A percentile compares a stretch with the other conserved stretches of the same genome.
Evolutionary conservation across 148 eudicot species (phyloP).

Genomic region (Rhododendron ferrugineum): DNA sequence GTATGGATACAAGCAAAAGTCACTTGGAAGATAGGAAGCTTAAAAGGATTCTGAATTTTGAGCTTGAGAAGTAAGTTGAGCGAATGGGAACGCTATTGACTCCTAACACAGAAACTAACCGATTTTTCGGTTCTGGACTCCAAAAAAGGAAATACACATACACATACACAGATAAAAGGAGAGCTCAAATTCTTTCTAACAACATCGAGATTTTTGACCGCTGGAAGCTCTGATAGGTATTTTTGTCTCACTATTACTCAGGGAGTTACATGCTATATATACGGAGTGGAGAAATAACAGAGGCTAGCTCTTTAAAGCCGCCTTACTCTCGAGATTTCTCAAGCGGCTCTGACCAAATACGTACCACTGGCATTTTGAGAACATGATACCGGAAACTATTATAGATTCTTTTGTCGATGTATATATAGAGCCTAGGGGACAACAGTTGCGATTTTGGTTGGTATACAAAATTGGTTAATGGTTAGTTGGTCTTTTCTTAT

Average conservation of each 20-base stretch:
- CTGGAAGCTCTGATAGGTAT: not conserved
- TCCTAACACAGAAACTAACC: not conserved
- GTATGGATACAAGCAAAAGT: conserved; percentile 77
- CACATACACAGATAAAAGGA: not conserved
- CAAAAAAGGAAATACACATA: not conserved
- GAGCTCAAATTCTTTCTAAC: conserved; percentile 3
- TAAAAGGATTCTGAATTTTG: not conserved
- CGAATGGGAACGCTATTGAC: not conserved
- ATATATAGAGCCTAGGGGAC: not conserved
- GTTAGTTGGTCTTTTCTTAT: not conserved
- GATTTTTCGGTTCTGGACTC: not conserved
- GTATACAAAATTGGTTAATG: not conserved
- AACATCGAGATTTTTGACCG: conserved; percentile 5
- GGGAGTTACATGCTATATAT: not conserved
- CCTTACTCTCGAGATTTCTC: not conserved
- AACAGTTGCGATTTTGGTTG: conserved; percentile 4
- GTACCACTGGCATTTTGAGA: not conserved
- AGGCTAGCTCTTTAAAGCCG: not conserved
- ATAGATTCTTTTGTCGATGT: not conserved
- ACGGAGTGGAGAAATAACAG: not conserved
- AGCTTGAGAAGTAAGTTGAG: not conserved
- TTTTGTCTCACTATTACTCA: not conserved
- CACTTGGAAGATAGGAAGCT: conserved; percentile 52
- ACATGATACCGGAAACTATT: not conserved
- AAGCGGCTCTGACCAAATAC: not conserved